Base-by-base conservation (phyloP, 2,329 filamentous ascomycete species). In the Colletotrichum lentis region DNA sequence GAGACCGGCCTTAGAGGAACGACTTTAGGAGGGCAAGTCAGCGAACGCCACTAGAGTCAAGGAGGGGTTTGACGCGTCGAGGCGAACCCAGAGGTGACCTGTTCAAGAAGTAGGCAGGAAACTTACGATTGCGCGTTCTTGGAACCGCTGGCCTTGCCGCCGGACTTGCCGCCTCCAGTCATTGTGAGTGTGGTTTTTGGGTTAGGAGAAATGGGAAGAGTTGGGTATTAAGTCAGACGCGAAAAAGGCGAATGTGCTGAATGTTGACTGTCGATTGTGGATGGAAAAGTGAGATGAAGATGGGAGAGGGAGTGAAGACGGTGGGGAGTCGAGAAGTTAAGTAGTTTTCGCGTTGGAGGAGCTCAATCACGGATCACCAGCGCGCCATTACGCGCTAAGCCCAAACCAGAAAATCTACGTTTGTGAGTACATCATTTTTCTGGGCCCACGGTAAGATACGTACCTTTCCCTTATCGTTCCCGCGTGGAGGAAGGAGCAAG, bases 141-240 rank as follows among this genome's bases (percentile, higher is more conserved):
- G 87, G 92, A 91, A 86, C 94, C 94, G 86, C 92, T 95, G 87
- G 95, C 94, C 91, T 98, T 98, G 90, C 96, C 96, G 85, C 96
- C 96, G 86, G 95, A 97, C 87, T 99, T 99, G 85, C 96, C 96
- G 84, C 95, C 95, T 89, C 95, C 95, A 93, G 96, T 97, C 96
- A 99, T 99, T 92, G 93, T 97, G 91, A 88, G 77, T 74, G 46
- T 60, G 74, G 78, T 76, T 77, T 76, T 73, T 74, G 75, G 75
- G 72, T 72, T 77, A 75, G 73, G 71, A 75, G 76, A 71, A 74
- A 70, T 64, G 70, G 70, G 58, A 64, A 71, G 67, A 64, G 58
- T 69, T 70, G 70, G 63, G 24, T 53, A 35, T n/a, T 49, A 12
- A 10, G 14, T 64, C 44, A 20, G 64, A 70, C 60, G 35, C 61